phyloP scores from a whole-genome alignment of 2,329 filamentous ascomycete genomes.

The Malbranchea zuffiana region DNA sequence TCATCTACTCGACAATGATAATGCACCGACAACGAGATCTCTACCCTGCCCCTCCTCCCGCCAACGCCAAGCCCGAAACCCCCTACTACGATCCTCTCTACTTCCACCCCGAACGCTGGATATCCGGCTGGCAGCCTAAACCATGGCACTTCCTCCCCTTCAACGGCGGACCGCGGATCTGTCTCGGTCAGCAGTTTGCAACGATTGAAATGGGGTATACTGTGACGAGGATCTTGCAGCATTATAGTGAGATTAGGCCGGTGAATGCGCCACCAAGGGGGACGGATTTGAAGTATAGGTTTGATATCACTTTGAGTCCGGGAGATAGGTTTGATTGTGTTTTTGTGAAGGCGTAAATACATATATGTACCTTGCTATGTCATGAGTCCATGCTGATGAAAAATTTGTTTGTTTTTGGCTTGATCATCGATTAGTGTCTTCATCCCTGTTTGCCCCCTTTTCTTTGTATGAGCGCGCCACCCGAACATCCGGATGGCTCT shows the following conservation, averaged over 20 bases:
- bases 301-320: conserved; percentile 32
- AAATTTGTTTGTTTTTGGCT: too few relatives aligned
- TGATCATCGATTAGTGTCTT: too few relatives aligned
- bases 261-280: conserved; percentile 23
- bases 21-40: conserved; percentile 43
- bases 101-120: conserved; percentile 44
- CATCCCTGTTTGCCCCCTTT: too few relatives aligned
- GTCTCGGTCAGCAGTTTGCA: conserved; percentile 50
- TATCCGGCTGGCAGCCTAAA: conserved; percentile 40
- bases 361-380: too few relatives aligned
- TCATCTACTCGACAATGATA: conserved; percentile 42
- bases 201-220: conserved; percentile 48
- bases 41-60: conserved; percentile 31
- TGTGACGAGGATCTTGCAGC: conserved; percentile 34
- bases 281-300: conserved; percentile 27
- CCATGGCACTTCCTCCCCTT: conserved; percentile 48
- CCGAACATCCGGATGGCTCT: too few relatives aligned
- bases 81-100: conserved; percentile 32
- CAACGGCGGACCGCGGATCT: conserved; percentile 44
- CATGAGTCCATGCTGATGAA: too few relatives aligned
- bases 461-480: too few relatives aligned
- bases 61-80: conserved; percentile 18
- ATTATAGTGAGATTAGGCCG: conserved; percentile 30
- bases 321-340: conserved; percentile 31
- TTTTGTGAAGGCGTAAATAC: conserved; percentile 24